Evolutionary conservation across 495 filamentous ascomycete species (phyloP).

Genomic region (Physcia stellaris): DNA sequence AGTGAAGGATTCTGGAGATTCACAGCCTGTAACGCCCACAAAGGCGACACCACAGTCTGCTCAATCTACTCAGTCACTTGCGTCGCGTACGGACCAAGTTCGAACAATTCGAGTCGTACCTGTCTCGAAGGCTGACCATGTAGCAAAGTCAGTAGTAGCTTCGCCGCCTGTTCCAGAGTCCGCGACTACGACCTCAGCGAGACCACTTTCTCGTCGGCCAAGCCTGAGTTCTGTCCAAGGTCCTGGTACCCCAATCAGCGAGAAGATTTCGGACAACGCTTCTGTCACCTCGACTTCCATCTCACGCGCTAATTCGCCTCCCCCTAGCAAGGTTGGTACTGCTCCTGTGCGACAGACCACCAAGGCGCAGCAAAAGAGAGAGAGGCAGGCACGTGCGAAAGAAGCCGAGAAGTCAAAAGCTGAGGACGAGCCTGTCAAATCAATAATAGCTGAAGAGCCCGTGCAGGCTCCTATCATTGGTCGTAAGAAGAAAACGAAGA

Average conservation of each 20-base stretch:
- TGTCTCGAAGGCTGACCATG: slow-evolving; percentile 60
- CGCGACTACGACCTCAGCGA: slow-evolving; percentile 23
- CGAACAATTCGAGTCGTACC: slow-evolving; percentile 55
- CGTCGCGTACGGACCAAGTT: slow-evolving; percentile 27
- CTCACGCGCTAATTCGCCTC: slow-evolving; percentile 81
- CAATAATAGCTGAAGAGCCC: slow-evolving; percentile 40
- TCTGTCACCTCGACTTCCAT: slow-evolving; percentile 63
- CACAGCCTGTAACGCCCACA: slow-evolving; percentile 35
- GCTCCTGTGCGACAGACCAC: slow-evolving; percentile 68
- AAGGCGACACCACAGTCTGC: slow-evolving; percentile 31
- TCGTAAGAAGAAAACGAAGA: slow-evolving; percentile 86
- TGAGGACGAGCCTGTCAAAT: slow-evolving; percentile 40
- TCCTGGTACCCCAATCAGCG: slow-evolving; percentile 68
- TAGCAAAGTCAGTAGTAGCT: too few species aligned
- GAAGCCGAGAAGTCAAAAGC: slow-evolving; percentile 45
- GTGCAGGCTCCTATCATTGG: slow-evolving; percentile 74
- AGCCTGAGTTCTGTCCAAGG: slow-evolving; percentile 48
- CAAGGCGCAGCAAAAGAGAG: slow-evolving; percentile 84
- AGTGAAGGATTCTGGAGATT: slow-evolving; percentile 9
- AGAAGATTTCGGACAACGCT: slow-evolving; percentile 64
- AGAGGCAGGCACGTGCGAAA: slow-evolving; percentile 51
- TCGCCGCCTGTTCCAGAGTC: slow-evolving; percentile 26
- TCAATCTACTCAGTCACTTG: slow-evolving; percentile 34
- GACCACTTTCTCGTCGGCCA: slow-evolving; percentile 39
- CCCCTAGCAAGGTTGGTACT: slow-evolving; percentile 58